Evolutionary conservation across 371 early-diverging fungal genomes (phyloP).

Genomic region (Rhizopus microsporus): DNA sequence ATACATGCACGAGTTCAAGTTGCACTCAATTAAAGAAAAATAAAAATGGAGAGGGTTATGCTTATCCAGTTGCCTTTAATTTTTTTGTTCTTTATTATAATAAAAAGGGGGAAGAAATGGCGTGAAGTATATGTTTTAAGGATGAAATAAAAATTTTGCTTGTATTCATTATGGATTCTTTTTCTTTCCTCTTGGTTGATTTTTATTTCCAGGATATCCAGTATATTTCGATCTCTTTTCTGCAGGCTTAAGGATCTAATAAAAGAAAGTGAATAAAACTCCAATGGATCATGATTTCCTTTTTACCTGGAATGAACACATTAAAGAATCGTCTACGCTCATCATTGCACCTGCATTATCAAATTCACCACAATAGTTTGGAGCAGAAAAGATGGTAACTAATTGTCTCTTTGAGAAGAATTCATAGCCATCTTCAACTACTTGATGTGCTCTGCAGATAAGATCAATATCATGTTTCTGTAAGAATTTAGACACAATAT

Average conservation of each 20-base stretch:
- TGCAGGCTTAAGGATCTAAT: conserved; percentile 41
- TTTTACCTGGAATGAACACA: conserved; percentile 84
- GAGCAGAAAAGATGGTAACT: conserved; percentile 97
- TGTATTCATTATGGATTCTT: conserved; percentile 9
- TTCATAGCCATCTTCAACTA: conserved; percentile 99
- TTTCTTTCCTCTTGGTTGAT: conserved; percentile 18
- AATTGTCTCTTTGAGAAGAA: conserved; percentile 94
- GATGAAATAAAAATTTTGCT: neutral
- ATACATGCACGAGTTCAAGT: neutral
- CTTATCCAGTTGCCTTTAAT: no score
- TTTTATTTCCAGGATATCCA: conserved; percentile 15
- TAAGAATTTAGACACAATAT: conserved; percentile 87
- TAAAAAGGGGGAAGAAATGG: neutral
- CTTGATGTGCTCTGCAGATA: conserved; percentile 97
- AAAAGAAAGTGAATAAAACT: conserved; percentile 2
- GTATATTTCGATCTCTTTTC: conserved; percentile 36
- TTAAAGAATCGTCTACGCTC: conserved; percentile 90
- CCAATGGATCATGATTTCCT: neutral
- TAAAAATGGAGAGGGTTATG: neutral
- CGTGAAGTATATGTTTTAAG: neutral
- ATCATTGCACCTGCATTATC: conserved; percentile 96
- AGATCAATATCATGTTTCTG: conserved; percentile 90
- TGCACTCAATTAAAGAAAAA: neutral
- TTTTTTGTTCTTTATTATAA: no score
- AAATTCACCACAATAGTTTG: conserved; percentile 99